phyloP scores from a whole-genome alignment of 2,329 filamentous ascomycete species.

The Metarhizium guizhouense region DNA sequence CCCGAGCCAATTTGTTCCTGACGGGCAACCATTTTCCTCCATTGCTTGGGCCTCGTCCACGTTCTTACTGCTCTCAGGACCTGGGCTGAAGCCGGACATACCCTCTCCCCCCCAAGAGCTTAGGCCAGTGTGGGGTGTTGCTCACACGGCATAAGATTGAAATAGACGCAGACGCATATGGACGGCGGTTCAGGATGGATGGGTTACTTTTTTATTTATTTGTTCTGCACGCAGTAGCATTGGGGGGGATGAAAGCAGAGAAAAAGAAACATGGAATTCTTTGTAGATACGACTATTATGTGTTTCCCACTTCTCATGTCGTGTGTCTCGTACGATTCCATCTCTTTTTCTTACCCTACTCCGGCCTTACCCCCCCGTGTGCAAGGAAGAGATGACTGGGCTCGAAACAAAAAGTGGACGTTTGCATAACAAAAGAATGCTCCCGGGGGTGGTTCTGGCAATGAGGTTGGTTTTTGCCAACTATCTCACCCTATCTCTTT shows the following conservation, averaged over 20 bases:
- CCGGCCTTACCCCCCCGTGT: background rate
- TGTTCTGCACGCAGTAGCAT: background rate
- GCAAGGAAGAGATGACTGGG: background rate
- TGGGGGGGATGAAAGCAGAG: background rate
- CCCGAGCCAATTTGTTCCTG: background rate
- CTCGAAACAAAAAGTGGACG: background rate
- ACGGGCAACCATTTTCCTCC: background rate
- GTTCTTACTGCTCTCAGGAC: background rate
- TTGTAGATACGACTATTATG: background rate
- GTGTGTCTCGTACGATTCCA: background rate
- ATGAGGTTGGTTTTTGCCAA: too few relatives aligned
- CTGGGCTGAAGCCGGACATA: background rate
- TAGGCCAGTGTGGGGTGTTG: background rate
- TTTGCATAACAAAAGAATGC: slow-evolving; percentile 1
- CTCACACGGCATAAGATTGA: background rate
- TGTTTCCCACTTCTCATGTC: background rate
- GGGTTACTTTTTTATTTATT: background rate
- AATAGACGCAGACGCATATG: background rate
- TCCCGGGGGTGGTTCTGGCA: too few relatives aligned
- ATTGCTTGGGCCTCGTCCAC: background rate
- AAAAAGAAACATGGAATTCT: background rate
- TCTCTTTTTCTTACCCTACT: background rate
- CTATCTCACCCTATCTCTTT: too few relatives aligned
- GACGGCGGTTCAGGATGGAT: background rate
- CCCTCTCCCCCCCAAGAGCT: background rate